phyloP scores from a whole-genome alignment of 2,329 filamentous ascomycete species.

The Exophiala viscosa region DNA sequence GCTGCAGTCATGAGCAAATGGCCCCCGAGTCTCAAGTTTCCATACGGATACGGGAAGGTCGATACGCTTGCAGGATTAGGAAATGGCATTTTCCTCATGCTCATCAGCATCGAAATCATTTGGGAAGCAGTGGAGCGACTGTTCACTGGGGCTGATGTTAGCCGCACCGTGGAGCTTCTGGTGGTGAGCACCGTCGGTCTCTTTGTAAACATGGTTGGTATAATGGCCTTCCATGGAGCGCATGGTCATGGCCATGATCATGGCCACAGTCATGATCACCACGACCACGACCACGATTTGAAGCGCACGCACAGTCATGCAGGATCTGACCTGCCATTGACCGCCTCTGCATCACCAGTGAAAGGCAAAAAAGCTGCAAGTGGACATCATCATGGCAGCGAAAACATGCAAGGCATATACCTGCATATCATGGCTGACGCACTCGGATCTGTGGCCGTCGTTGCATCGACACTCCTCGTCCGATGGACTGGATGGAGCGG shows the following conservation, averaged over 20 bases:
- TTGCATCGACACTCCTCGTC: slow-evolving; percentile 83
- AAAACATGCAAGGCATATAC: slow-evolving; percentile 98
- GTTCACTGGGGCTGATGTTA: slow-evolving; percentile 76
- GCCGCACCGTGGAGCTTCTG: slow-evolving; percentile 79
- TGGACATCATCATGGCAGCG: slow-evolving; percentile 67
- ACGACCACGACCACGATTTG: slow-evolving; percentile 43
- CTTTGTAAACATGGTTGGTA: slow-evolving; percentile 85
- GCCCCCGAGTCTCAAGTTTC: slow-evolving; percentile 83
- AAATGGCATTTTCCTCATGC: slow-evolving; percentile 93
- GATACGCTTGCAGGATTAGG: slow-evolving; percentile 95
- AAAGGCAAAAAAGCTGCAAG: slow-evolving; percentile 28
- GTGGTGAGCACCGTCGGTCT: slow-evolving; percentile 83
- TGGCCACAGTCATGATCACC: slow-evolving; percentile 32
- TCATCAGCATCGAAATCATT: slow-evolving; percentile 93
- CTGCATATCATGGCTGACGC: slow-evolving; percentile 93
- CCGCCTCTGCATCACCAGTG: slow-evolving; percentile 30
- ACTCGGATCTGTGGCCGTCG: slow-evolving; percentile 88
- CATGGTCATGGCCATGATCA: slow-evolving; percentile 46
- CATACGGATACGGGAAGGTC: slow-evolving; percentile 85
- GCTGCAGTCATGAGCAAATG: slow-evolving; percentile 95
- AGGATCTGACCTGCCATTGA: slow-evolving; percentile 15
- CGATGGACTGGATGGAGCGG: slow-evolving; percentile 86
- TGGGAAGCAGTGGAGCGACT: slow-evolving; percentile 90
- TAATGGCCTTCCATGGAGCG: slow-evolving; percentile 74
- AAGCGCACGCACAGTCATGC: slow-evolving; percentile 29